Base-by-base conservation (phyloP, 2,329 filamentous ascomycete species). In the Fusarium circinatum region DNA sequence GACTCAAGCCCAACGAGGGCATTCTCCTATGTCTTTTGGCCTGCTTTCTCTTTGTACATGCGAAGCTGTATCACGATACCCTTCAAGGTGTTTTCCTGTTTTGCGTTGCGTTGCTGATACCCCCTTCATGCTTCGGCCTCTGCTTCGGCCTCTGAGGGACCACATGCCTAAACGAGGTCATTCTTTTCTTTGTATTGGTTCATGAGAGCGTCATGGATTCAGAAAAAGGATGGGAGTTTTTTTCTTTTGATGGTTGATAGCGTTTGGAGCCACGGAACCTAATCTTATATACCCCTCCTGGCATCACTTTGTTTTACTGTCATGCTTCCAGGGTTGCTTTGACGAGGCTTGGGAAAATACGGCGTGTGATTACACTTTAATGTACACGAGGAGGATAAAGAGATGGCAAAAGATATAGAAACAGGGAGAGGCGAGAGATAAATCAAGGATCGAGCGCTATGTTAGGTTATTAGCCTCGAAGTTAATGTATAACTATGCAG, bases 211-310 rank as follows among this genome's bases (percentile, higher is more conserved):
- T 62, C 57, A 73, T 75, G 73, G 69, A 72, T 64, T 61, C 52
- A 66, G 61, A 69, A 74, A 61, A 66, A 60, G 70, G 71, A 76
- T 56, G 73, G 73, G 75, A 76, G 71, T 71, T 77, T 57, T 54
- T 60, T 51, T 57, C 55, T 63, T 76, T 72, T 65, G 61, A 73
- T 67, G 58, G 62, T 65, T 41, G 57, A 65, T 65, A 68, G 65
- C 63, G 64, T 71, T 77, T 78, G 71, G 68, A 75, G 76, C 73
- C 76, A 77, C 30, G 76, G 76, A 78, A 78, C 68, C 48, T 77
- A 78, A 77, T 78, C 39, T 58, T 78, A 70, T 78, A 78, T 78
- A 78, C 76, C 76, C 70, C 67, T 78, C 75, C 75, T 73, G 76
- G 76, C 65, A 75, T 62, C 73, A 54, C 65, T 68, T 68, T 69